A percentile compares a stretch with the other conserved stretches of the same genome.
Conservation (phyloP, 257 asterid genomes). For the Paulownia fortunei region DNA sequence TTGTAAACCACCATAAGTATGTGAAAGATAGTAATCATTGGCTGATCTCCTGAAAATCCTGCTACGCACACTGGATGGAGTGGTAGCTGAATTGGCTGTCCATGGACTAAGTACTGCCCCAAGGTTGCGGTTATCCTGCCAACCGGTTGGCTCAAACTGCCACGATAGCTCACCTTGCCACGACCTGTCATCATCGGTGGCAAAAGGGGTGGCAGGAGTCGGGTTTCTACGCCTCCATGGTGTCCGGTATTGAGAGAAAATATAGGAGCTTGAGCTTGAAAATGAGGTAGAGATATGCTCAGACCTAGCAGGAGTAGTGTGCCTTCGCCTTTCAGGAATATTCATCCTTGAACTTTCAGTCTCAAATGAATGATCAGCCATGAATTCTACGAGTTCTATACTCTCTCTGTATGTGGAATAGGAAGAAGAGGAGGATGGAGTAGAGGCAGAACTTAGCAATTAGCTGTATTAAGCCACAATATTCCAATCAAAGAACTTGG, state of each 20-base stretch:
- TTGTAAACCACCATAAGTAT: constrained; percentile 39
- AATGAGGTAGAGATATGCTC: constrained; percentile 47
- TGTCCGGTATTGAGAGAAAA: constrained; percentile 35
- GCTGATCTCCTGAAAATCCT: constrained; percentile 65
- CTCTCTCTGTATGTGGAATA: neutral
- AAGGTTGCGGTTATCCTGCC: constrained; percentile 58
- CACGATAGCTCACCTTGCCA: constrained; percentile 82
- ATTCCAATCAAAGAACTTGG: constrained; percentile 24
- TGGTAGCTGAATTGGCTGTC: constrained; percentile 40
- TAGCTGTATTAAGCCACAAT: constrained; percentile 1
- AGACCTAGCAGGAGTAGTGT: constrained; percentile 53
- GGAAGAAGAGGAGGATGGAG: neutral
- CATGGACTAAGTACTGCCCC: constrained; percentile 77
- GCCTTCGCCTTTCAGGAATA: constrained; percentile 37
- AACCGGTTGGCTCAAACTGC: constrained; percentile 67
- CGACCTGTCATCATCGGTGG: constrained; percentile 61
- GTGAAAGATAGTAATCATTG: constrained; percentile 64
- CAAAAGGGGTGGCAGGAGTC: constrained; percentile 66
- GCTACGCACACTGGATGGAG: constrained; percentile 38
- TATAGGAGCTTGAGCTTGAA: constrained; percentile 48
- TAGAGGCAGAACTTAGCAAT: neutral
- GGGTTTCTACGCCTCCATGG: constrained; percentile 37
- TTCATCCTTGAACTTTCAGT: constrained; percentile 30
- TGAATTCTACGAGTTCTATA: neutral
- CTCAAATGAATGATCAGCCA: constrained; percentile 50